A percentile compares a stretch with the other conserved stretches of the same genome.
Evolutionary conservation across 345 rosid genomes (phyloP).

Genomic region (Firmiana major): DNA sequence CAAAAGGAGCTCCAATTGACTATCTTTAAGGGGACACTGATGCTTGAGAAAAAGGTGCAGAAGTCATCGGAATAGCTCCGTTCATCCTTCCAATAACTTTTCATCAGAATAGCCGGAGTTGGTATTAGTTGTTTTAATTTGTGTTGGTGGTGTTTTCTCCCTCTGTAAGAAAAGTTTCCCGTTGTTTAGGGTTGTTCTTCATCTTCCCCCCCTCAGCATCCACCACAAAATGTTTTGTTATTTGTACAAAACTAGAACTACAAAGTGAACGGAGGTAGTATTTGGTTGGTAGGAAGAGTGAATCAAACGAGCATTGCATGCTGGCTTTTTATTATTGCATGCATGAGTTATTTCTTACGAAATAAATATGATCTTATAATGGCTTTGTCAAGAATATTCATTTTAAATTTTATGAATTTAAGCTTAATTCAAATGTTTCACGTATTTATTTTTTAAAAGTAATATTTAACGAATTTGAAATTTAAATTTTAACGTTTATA

Average conservation of each 20-base stretch:
- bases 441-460: no score
- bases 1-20: constrained; percentile 71
- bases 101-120: background rate
- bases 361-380: no score
- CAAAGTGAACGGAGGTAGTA: background rate
- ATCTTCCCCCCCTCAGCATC: background rate
- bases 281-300: background rate
- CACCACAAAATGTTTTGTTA: background rate
- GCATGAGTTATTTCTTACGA: background rate
- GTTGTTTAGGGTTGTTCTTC: background rate
- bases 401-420: no score
- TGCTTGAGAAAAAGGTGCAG: constrained; percentile 80
- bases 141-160: background rate
- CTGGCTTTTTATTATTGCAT: constrained; percentile 36
- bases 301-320: constrained; percentile 26
- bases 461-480: no score
- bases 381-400: no score
- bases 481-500: no score
- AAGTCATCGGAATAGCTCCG: constrained; percentile 19
- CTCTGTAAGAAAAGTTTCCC: constrained; percentile 6
- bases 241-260: constrained; percentile 16
- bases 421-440: no score
- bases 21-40: constrained; percentile 76
- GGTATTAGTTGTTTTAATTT: background rate
- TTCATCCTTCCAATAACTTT: background rate